Evolutionary conservation across 305 asterid species (phyloP).

Genomic region (Fraxinus latifolia): DNA sequence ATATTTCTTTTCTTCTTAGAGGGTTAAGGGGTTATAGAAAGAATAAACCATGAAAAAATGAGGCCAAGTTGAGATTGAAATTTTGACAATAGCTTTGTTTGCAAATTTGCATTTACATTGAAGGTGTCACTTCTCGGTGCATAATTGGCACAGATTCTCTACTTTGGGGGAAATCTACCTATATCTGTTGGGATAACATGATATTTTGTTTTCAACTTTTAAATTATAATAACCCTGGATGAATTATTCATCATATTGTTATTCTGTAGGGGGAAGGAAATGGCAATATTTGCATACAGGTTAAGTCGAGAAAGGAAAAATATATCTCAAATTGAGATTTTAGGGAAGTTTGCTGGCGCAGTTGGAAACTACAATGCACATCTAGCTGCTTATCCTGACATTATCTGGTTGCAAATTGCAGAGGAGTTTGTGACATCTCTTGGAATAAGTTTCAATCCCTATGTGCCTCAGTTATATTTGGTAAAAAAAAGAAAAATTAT

Average conservation of each 20-base stretch:
- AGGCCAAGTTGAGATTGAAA: neutral
- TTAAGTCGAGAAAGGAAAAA: slow-evolving; percentile 50
- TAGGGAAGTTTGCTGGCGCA: slow-evolving; percentile 97
- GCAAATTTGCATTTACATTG: neutral
- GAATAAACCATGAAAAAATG: neutral
- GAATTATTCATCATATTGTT: slow-evolving; percentile 19
- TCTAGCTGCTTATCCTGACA: slow-evolving; percentile 72
- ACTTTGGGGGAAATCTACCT: neutral
- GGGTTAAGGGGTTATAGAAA: neutral
- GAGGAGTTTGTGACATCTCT: slow-evolving; percentile 87
- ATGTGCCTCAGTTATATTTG: slow-evolving; percentile 75
- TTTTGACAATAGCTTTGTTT: neutral
- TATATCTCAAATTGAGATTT: slow-evolving; percentile 47
- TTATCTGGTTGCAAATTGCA: slow-evolving; percentile 76
- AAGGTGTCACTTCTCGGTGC: neutral
- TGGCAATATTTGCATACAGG: slow-evolving; percentile 82
- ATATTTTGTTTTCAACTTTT: neutral
- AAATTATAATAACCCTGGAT: slow-evolving; percentile 15
- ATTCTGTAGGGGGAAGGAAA: slow-evolving; percentile 83
- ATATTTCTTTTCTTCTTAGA: neutral
- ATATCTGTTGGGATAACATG: neutral
- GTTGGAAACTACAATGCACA: slow-evolving; percentile 99
- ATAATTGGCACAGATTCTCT: neutral
- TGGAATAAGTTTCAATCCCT: slow-evolving; percentile 82
- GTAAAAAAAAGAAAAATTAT: no score